These are phyloP conservation scores for Aspergillus sp. DNA, from an alignment of 2,329 filamentous ascomycete genomes.

Conservation along the genomic window DNA sequence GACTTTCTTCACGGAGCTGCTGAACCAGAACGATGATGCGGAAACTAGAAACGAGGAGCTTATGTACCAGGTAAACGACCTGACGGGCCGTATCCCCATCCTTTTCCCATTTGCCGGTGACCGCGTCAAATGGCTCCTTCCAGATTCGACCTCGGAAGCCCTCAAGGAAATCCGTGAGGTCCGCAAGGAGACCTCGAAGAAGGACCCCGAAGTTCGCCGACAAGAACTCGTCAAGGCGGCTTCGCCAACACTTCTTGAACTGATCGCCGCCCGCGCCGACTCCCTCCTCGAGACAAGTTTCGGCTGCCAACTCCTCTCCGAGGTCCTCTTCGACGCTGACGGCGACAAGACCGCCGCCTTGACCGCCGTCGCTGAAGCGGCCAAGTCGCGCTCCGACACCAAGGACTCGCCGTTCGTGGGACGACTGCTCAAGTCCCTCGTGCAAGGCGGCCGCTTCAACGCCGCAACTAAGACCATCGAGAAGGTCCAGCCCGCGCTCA, in stretches of 20 bases:
- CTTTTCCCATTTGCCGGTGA: conserved; percentile 72
- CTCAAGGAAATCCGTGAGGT: conserved; percentile 72
- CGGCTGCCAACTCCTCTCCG: conserved; percentile 78
- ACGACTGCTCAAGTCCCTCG: conserved; percentile 83
- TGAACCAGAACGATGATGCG: conserved; percentile 55
- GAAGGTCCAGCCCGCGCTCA: conserved; percentile 65
- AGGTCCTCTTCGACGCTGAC: conserved; percentile 68
- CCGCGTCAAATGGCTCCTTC: conserved; percentile 56
- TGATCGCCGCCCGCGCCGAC: conserved; percentile 61
- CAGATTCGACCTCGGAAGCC: conserved; percentile 59
- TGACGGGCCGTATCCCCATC: conserved; percentile 55
- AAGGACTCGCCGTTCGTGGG: conserved; percentile 62
- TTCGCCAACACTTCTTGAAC: conserved; percentile 66
- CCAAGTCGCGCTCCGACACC: conserved; percentile 41
- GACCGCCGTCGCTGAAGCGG: conserved; percentile 52
- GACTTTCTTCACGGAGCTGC: conserved; percentile 76
- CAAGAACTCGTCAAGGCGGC: conserved; percentile 68
- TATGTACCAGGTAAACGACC: conserved; percentile 36
- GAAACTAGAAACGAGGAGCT: conserved; percentile 40
- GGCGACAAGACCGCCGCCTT: conserved; percentile 73
- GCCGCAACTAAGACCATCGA: conserved; percentile 62
- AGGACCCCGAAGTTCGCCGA: conserved; percentile 69
- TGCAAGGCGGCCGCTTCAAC: conserved; percentile 84
- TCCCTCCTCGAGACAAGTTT: conserved; percentile 69
- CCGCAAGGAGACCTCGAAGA: conserved; percentile 81